Conservation (phyloP, 768 basidiomycete species). For the Termitomyces eurrhizus region DNA sequence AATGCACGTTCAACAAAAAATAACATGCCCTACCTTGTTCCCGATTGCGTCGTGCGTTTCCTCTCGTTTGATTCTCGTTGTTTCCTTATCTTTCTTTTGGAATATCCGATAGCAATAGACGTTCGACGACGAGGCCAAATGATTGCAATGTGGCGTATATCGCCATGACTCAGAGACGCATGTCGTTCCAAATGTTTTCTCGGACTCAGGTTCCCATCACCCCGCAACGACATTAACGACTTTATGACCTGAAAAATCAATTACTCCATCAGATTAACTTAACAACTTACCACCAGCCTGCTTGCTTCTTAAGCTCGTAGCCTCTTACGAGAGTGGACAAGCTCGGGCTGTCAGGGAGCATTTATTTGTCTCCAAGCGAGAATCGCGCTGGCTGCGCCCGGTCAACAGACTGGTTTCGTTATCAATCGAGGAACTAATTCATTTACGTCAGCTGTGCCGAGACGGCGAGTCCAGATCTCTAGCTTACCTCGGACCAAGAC, state of each 20-base stretch:
- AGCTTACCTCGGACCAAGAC: too few relatives aligned
- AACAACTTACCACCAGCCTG: not conserved
- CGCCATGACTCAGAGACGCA: too few relatives aligned
- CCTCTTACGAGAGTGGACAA: too few relatives aligned
- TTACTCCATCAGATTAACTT: not conserved
- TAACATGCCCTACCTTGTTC: not conserved
- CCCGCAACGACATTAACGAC: not conserved
- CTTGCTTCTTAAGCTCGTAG: too few relatives aligned
- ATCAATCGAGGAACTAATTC: not conserved
- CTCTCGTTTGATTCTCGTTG: not conserved
- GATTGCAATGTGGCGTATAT: not conserved
- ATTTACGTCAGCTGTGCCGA: not conserved
- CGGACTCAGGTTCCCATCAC: too few relatives aligned
- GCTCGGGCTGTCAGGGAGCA: too few relatives aligned
- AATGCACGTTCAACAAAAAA: constrained; percentile 15
- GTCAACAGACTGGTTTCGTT: too few relatives aligned
- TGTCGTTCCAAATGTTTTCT: too few relatives aligned
- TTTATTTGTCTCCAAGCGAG: too few relatives aligned
- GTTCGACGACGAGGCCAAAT: not conserved
- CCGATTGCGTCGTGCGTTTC: not conserved
- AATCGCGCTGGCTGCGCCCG: too few relatives aligned
- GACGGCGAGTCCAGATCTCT: not conserved
- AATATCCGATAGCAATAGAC: not conserved
- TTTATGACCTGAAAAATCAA: not conserved
- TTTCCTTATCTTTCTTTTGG: not conserved